phyloP scores from a whole-genome alignment of 164 flowering plant genomes.

The Hamamelis virginiana region DNA sequence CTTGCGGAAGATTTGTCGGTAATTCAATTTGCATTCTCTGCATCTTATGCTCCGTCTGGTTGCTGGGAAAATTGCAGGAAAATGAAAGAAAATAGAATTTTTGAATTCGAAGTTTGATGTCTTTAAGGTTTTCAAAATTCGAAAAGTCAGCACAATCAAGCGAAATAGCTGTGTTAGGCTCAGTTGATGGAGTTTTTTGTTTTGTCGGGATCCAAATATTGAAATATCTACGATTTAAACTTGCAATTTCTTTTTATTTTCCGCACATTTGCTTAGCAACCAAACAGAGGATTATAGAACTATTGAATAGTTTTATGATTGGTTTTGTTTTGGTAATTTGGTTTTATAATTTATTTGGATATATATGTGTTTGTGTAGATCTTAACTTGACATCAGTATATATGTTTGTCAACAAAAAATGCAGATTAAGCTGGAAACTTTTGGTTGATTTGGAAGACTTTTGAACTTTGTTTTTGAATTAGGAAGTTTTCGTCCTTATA shows the following conservation, averaged over 20 bases:
- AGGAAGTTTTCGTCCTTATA: neutral
- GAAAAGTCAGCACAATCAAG: neutral
- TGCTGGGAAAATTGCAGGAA: neutral
- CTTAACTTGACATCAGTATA: neutral
- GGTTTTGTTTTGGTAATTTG: neutral
- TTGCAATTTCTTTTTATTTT: neutral
- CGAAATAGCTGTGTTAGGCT: neutral
- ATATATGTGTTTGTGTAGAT: neutral
- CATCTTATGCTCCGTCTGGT: neutral
- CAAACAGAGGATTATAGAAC: neutral
- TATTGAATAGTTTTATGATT: neutral
- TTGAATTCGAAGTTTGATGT: neutral
- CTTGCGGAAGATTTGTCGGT: neutral
- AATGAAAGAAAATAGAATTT: neutral
- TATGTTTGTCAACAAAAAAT: neutral
- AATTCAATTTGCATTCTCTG: neutral
- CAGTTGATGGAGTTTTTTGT: neutral
- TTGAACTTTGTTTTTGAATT: constrained; percentile 1
- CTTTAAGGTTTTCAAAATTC: neutral
- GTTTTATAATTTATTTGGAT: neutral
- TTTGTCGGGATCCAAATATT: too few relatives aligned
- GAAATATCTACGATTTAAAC: neutral
- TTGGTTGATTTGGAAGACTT: neutral
- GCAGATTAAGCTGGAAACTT: constrained; percentile 15
- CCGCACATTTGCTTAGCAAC: neutral